phyloP scores from a whole-genome alignment of 129 eudicot species.

The Centella asiatica region DNA sequence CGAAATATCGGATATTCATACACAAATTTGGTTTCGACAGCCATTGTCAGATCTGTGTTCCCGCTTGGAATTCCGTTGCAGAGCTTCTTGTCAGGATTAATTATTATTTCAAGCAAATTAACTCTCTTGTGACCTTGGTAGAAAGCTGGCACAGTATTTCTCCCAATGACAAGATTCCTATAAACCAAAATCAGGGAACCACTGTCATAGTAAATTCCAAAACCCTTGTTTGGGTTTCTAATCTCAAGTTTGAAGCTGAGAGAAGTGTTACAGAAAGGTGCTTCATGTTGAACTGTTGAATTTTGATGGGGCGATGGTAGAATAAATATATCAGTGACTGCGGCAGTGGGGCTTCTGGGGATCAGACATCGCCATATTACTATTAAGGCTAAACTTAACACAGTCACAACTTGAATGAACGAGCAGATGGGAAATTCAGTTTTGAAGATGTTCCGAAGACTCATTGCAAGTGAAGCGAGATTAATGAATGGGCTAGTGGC shows the following conservation, averaged over 20 bases:
- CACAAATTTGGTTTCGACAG: conserved; percentile 22
- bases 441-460: conserved; percentile 10
- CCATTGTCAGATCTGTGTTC: conserved; percentile 16
- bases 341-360: conserved; percentile 32
- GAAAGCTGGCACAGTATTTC: conserved; percentile 20
- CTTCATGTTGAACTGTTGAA: conserved; percentile 10
- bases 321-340: conserved; percentile 15
- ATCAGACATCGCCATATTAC: conserved; percentile 30
- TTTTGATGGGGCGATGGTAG: conserved; percentile 10
- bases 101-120: conserved; percentile 3
- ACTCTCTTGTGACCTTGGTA: conserved; percentile 36
- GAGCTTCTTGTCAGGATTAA: conserved; percentile 12
- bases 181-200: conserved; percentile 10
- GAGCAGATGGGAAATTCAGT: conserved; percentile 26
- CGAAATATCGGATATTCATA: conserved; percentile 20
- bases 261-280: background rate
- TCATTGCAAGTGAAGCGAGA: conserved; percentile 18
- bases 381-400: conserved; percentile 24
- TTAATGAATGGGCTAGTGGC: too few species aligned
- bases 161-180: conserved; percentile 15
- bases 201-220: conserved; percentile 26
- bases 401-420: conserved; percentile 33
- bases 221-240: conserved; percentile 42
- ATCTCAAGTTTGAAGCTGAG: conserved; percentile 21
- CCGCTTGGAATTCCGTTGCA: conserved; percentile 9